Base-by-base conservation (phyloP, 2,329 filamentous ascomycete species). In the Ophiostoma ips region DNA sequence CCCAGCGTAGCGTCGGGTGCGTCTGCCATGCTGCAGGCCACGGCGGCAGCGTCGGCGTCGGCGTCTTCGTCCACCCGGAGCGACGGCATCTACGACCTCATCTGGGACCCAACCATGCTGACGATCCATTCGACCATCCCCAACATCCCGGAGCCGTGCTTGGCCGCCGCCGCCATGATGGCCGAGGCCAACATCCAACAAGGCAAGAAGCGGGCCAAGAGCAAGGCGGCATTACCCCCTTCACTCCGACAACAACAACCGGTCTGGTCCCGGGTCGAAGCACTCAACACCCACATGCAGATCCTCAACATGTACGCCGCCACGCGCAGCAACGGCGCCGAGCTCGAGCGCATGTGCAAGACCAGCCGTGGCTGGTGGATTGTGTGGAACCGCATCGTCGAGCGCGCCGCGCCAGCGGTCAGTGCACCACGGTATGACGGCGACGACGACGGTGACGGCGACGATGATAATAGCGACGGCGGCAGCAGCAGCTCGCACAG, bases 331-430 rank as follows among this genome's bases (percentile, higher is more conserved):
- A 62, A 68, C 34, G 55, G 57, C 15, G 62, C 63, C 4, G 73
- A 77, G 53, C 60, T 76, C 3, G 80, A 84, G 60, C 69, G 76
- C 18, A 83, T 78, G 2, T 76, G 73, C 58, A 82, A 83, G 67
- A 83, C 80, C 4, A 77, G 68, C 43, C 72, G 79, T 33, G 80
- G 79, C 1, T 84, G 79, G 77, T 84, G 81, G 80, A 69, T 84
- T 30, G 77, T 83, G 24, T 84, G 80, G 80, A 79, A 72, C 45
- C 68, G 77, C 21, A 65, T 81, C 19, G 58, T 73, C 6, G 70
- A 71, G 33, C 36, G 38, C 35, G 30, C 41, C 41, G 46, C 46
- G 36, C 35, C 35, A 21, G 46, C 30, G 15, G 1, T 9, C 15
- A n/a, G 5, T 18, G 3, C 2, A 15, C 21, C 3, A 1, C n/a